phyloP scores from a whole-genome alignment of 1,139 yeast species.

The Candida sanyaensis region DNA sequence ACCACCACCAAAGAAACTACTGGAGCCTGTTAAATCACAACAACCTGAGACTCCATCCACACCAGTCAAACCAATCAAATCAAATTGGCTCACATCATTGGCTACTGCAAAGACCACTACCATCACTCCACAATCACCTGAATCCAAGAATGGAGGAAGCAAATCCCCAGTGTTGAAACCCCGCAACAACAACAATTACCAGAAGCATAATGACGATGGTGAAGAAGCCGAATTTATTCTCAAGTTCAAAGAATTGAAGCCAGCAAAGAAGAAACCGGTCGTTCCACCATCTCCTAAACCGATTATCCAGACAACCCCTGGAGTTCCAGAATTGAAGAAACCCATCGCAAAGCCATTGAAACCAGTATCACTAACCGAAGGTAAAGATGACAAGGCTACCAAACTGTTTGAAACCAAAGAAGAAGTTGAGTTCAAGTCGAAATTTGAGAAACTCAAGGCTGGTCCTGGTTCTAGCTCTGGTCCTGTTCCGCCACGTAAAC shows the following conservation, averaged over 20 bases:
- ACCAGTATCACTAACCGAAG: neutral
- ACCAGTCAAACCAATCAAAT: constrained; percentile 5
- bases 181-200: neutral
- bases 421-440: constrained; percentile 8
- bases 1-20: constrained; percentile 10
- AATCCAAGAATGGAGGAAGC: neutral
- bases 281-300: constrained; percentile 2
- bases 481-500: constrained; percentile 5
- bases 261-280: constrained; percentile 2
- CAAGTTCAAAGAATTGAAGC: neutral
- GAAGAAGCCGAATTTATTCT: neutral
- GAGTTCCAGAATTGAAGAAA: constrained; percentile 1
- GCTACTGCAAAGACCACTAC: constrained; percentile 6
- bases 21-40: constrained; percentile 3
- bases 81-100: constrained; percentile 9
- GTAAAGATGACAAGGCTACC: neutral
- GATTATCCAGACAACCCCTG: constrained; percentile 12
- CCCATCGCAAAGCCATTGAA: constrained; percentile 4
- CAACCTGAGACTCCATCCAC: constrained; percentile 2
- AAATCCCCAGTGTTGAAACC: neutral
- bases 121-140: constrained; percentile 8
- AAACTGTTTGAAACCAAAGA: constrained; percentile 4
- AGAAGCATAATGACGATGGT: neutral
- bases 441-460: constrained; percentile 7
- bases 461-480: neutral